These are phyloP conservation scores for Amanita inopinata DNA, from an alignment of 768 basidiomycete species.

Conservation along the genomic window DNA sequence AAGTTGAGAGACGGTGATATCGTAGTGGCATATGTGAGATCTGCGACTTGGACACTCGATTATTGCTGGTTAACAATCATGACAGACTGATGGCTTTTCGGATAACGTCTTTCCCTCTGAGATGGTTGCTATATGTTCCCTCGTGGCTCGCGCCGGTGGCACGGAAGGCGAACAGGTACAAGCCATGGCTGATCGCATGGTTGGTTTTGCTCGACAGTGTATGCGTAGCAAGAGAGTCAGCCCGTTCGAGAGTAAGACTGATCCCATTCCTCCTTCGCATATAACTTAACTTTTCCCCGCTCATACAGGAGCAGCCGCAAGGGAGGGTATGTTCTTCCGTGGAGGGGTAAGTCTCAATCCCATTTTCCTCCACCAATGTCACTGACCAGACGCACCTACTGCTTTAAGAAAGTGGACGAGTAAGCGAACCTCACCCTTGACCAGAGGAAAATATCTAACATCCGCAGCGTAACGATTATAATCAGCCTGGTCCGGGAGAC, in stretches of 20 bases:
- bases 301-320: constrained; percentile 57
- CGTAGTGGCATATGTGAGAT: constrained; percentile 37
- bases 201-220: constrained; percentile 58
- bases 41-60: constrained; percentile 19
- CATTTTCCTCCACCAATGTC: constrained; percentile 3
- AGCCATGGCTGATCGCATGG: constrained; percentile 60
- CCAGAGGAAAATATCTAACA: constrained; percentile 9
- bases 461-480: constrained; percentile 56
- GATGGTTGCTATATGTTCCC: constrained; percentile 57
- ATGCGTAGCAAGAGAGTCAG: constrained; percentile 63
- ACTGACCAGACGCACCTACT: constrained; percentile 8
- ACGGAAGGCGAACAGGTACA: constrained; percentile 57
- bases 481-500: constrained; percentile 63
- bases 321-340: constrained; percentile 53
- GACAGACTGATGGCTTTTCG: constrained; percentile 44
- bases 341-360: constrained; percentile 56
- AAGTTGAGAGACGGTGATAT: constrained; percentile 44
- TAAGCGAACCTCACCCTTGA: constrained; percentile 25
- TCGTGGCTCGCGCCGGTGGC: constrained; percentile 46
- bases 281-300: constrained; percentile 7
- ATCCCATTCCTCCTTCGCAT: not conserved
- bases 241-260: constrained; percentile 61
- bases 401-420: constrained; percentile 70
- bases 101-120: constrained; percentile 65
- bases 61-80: constrained; percentile 4